Evolutionary conservation across 1,284 basidiomycete genomes (phyloP), one percentile per base, ranked within the genome.

Genomic region (Athelia psychrophila): DNA sequence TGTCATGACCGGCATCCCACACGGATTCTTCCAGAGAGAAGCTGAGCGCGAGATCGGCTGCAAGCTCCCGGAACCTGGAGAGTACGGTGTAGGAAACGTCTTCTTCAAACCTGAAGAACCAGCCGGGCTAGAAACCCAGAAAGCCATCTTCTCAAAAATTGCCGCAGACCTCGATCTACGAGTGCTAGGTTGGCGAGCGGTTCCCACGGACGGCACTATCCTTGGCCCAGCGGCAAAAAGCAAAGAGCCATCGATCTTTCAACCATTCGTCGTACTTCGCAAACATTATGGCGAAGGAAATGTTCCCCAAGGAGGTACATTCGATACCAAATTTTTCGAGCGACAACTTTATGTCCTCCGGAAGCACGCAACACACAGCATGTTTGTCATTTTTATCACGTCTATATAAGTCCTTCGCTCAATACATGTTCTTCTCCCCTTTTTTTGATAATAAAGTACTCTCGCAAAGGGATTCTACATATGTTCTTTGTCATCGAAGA

Each of bases 1-100:
- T 60, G 93, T 97, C 63, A 99, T 99, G 97, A 96, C 95, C 22
- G 88, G 87, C 56, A 95, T 99, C 60, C 97, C 96, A 40, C 95
- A 99, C 73, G 77, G 78, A 53, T 96, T 99, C 72, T 96, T 99
- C 77, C 86, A 93, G 69, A 86, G 93, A 63, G 93, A 96, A 69
- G 88, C 84, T 56, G 88, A 93, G 75, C 81, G 88, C 68, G 93
- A 95, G 64, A 81, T 98, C 53, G 86, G 84, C 54, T 86, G 88
- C 70, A 75, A 81, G 62, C 84, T 99, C 54, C 97, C 96, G 50
- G 82, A 86, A 46, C 79, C 86, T 48, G 95, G 95, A 60, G 84
- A 96, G 71, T 99, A 98, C 74, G 96, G 95, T 58, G 93, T 96
- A 60, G 96, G 97, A 56, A 99, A 99, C 71, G 77, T 98, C 57